Evolutionary conservation across 225 moss, liverwort and hornwort species (phyloP).

Genomic region (Marchantia paleacea): DNA sequence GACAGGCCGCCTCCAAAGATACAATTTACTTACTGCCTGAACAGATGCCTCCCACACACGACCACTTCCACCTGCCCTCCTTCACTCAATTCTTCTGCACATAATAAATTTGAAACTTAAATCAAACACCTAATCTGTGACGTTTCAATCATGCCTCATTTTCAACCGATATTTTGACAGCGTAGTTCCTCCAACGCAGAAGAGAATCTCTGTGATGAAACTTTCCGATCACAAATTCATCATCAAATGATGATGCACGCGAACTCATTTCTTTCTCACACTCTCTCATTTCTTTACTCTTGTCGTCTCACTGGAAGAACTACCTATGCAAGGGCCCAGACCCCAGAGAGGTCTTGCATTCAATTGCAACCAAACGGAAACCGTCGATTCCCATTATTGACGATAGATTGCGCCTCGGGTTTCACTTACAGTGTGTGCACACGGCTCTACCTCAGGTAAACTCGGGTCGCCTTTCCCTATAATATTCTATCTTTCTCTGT

Average conservation of each 20-base stretch:
- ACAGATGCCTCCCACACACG: background rate
- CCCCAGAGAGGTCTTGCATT: background rate
- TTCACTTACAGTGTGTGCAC: too few relatives aligned
- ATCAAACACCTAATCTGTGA: background rate
- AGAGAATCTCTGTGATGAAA: background rate
- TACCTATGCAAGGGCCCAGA: background rate
- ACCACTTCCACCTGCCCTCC: background rate
- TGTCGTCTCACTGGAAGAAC: background rate
- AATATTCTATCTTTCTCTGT: too few relatives aligned
- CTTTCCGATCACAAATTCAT: background rate
- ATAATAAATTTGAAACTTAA: background rate
- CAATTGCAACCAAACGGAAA: constrained; percentile 6
- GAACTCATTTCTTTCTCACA: background rate
- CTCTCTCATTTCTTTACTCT: background rate
- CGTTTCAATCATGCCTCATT: background rate
- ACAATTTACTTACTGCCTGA: background rate
- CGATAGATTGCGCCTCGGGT: constrained; percentile 1
- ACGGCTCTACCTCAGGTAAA: background rate
- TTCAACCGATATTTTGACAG: background rate
- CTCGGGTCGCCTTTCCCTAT: background rate
- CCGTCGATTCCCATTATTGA: constrained; percentile 9
- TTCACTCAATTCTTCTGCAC: background rate
- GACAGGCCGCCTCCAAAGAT: background rate
- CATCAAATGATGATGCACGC: background rate
- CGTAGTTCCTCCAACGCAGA: too few relatives aligned